Evolutionary conservation across 1,284 basidiomycete species (phyloP).

Genomic region (Retiboletus fuscus): DNA sequence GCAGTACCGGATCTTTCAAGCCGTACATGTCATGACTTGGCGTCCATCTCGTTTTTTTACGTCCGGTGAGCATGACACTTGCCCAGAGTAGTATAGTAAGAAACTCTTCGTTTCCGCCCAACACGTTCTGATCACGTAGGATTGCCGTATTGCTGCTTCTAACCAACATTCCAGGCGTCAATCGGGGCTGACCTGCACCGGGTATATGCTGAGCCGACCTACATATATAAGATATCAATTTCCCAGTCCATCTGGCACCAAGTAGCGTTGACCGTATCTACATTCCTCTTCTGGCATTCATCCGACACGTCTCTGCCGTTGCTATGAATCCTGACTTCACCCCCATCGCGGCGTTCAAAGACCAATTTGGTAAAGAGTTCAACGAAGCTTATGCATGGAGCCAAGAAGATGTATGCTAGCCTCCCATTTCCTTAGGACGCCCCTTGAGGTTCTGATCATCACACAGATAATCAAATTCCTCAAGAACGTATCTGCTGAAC

Average conservation of each 20-base stretch:
- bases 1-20: no score
- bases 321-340: neutral
- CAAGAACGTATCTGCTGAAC: neutral
- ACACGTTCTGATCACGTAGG: neutral
- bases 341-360: neutral
- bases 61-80: neutral
- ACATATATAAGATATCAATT: no score
- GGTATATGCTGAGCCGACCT: no score
- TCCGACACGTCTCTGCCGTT: neutral
- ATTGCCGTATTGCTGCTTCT: neutral
- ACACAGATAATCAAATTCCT: constrained; percentile 3
- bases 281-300: neutral
- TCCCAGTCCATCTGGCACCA: no score
- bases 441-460: neutral
- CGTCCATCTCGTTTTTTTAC: no score
- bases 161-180: neutral
- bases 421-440: neutral
- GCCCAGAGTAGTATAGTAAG: neutral
- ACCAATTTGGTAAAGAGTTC: neutral
- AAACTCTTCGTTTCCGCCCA: neutral
- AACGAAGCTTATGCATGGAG: neutral
- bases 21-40: no score
- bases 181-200: neutral
- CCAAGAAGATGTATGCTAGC: neutral
- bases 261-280: neutral